These are phyloP conservation scores for Phytophthora rubi DNA, from an alignment of 352 stramenopile genomes.

Conservation along the genomic window DNA sequence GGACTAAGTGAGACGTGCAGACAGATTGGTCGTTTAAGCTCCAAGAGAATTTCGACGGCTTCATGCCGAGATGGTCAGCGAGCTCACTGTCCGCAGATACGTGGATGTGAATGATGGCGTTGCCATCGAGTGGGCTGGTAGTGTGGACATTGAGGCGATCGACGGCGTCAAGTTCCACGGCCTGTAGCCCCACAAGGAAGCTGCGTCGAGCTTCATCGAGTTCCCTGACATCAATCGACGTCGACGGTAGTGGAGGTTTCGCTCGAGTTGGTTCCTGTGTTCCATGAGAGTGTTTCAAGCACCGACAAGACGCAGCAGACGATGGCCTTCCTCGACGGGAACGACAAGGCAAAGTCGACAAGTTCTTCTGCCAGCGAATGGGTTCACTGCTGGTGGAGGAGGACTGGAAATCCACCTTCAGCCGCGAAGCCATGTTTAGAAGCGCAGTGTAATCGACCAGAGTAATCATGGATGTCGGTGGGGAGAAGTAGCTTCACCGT, in stretches of 20 bases:
- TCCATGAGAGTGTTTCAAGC: slow-evolving; percentile 45
- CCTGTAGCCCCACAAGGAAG: slow-evolving; percentile 26
- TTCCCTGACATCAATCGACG: slow-evolving; percentile 11
- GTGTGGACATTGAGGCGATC: slow-evolving; percentile 19
- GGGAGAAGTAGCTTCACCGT: slow-evolving; percentile 16
- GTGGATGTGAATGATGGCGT: background rate
- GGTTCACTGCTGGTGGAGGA: slow-evolving; percentile 20
- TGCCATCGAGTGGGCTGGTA: slow-evolving; percentile 2
- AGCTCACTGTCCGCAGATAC: slow-evolving; percentile 19
- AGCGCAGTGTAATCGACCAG: background rate
- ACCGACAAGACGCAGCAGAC: slow-evolving; percentile 36
- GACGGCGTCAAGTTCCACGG: slow-evolving; percentile 8
- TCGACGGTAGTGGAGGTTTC: slow-evolving; percentile 50
- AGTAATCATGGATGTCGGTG: slow-evolving; percentile 6
- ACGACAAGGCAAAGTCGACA: slow-evolving; percentile 27
- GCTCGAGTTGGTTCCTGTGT: slow-evolving; percentile 47
- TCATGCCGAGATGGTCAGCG: slow-evolving; percentile 10
- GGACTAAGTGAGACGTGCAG: slow-evolving; percentile 1
- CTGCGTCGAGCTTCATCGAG: slow-evolving; percentile 25
- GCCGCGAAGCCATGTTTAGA: background rate
- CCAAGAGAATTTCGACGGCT: slow-evolving; percentile 15
- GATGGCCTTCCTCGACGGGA: slow-evolving; percentile 19
- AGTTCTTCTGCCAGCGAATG: slow-evolving; percentile 33
- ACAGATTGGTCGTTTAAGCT: slow-evolving; percentile 14
- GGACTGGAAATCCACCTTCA: slow-evolving; percentile 43